Conservation (phyloP, 257 asterid species). For the Gentiana straminea region DNA sequence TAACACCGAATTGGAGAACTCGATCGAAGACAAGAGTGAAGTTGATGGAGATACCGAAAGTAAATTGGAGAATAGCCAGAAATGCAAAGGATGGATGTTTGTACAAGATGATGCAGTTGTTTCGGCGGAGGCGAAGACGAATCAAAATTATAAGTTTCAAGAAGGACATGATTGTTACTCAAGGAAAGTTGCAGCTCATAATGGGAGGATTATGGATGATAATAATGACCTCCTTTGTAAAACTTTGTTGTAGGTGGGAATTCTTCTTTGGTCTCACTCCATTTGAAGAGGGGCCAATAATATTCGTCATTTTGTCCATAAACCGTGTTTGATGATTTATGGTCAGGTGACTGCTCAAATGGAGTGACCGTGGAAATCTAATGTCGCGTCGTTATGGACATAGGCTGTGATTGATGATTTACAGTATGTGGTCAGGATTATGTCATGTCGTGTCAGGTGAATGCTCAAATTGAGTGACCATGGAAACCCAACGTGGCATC, state of each 20-base stretch:
- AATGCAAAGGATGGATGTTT: conserved; percentile 53
- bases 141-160: conserved; percentile 29
- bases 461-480: too few relatives aligned
- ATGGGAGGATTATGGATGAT: conserved; percentile 33
- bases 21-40: conserved; percentile 31
- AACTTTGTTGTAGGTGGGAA: conserved; percentile 11
- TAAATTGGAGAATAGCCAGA: conserved; percentile 29
- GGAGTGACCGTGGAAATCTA: too few relatives aligned
- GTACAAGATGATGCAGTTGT: conserved; percentile 47
- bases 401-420: too few relatives aligned
- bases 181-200: conserved; percentile 26
- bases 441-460: too few relatives aligned
- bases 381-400: too few relatives aligned
- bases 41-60: conserved; percentile 9
- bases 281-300: too few relatives aligned
- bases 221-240: conserved; percentile 28
- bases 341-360: too few relatives aligned
- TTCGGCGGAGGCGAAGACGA: conserved; percentile 43
- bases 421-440: too few relatives aligned
- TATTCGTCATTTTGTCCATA: too few relatives aligned
- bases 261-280: too few relatives aligned
- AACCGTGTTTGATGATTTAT: too few relatives aligned
- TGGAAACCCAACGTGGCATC: too few relatives aligned
- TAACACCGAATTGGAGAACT: conserved; percentile 30
- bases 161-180: conserved; percentile 37